phyloP scores from a whole-genome alignment of 768 basidiomycete genomes.

The Phylloporus scabripes region DNA sequence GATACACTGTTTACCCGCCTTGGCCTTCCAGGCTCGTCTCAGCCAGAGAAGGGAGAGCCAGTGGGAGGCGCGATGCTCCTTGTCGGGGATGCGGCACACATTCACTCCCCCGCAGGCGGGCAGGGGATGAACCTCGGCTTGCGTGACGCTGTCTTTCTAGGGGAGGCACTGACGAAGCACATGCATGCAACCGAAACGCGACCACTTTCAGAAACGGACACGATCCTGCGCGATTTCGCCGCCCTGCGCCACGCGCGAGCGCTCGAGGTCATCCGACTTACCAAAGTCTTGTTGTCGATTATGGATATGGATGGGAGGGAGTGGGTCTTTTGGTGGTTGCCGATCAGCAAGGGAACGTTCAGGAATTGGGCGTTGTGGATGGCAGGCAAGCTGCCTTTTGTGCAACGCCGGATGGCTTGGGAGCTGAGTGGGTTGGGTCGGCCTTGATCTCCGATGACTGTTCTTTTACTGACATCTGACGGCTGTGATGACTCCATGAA shows the following conservation, averaged over 20 bases:
- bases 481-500: not conserved
- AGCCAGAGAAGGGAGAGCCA: not conserved
- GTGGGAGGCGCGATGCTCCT: slow-evolving; percentile 25
- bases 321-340: slow-evolving; percentile 24
- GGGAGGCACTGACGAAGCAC: slow-evolving; percentile 37
- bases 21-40: not conserved
- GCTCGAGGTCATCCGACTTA: slow-evolving; percentile 37
- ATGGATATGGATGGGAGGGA: slow-evolving; percentile 15
- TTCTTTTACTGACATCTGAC: not conserved
- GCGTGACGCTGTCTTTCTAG: slow-evolving; percentile 46
- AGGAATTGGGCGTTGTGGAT: slow-evolving; percentile 27
- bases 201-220: slow-evolving; percentile 23
- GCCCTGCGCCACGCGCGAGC: slow-evolving; percentile 35
- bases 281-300: slow-evolving; percentile 31
- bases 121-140: slow-evolving; percentile 59
- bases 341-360: slow-evolving; percentile 21
- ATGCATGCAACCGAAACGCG: slow-evolving; percentile 14
- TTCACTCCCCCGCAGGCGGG: slow-evolving; percentile 52
- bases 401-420: slow-evolving; percentile 19
- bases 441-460: slow-evolving; percentile 5
- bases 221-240: slow-evolving; percentile 34
- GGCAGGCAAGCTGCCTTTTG: slow-evolving; percentile 16
- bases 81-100: slow-evolving; percentile 46
- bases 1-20: slow-evolving; percentile 35
- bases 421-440: slow-evolving; percentile 25